phyloP scores from a whole-genome alignment of 106 monocot genomes.

The Gastrodia elata region DNA sequence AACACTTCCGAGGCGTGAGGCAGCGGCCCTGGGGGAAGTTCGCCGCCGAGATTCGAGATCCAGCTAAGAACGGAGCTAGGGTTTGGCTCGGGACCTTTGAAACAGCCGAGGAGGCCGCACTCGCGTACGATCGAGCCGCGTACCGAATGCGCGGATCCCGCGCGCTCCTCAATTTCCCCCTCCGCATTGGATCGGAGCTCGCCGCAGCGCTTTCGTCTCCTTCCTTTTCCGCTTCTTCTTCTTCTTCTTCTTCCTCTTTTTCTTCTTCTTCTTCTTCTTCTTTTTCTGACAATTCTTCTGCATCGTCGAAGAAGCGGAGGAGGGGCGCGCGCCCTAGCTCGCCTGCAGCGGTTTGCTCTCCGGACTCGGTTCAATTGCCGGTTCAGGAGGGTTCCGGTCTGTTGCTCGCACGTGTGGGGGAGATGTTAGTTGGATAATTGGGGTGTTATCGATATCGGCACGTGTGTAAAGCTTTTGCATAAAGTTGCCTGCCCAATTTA shows the following conservation, averaged over 20 bases:
- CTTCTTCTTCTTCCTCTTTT: background rate
- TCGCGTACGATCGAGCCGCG: constrained; percentile 17
- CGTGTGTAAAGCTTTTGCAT: background rate
- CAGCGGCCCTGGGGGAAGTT: constrained; percentile 33
- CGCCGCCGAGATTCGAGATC: constrained; percentile 48
- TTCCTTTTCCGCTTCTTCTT: background rate
- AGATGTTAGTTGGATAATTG: background rate
- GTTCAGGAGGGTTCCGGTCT: background rate
- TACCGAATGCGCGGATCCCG: constrained; percentile 21
- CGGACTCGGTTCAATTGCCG: background rate
- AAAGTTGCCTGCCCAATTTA: background rate
- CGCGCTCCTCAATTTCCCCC: constrained; percentile 13
- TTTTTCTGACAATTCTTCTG: background rate
- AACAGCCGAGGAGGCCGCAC: constrained; percentile 15
- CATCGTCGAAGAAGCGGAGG: constrained; percentile 10
- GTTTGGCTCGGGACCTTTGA: constrained; percentile 60
- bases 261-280: background rate
- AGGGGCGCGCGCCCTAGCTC: background rate
- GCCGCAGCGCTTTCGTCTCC: background rate
- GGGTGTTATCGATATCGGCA: background rate
- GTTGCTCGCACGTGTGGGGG: background rate
- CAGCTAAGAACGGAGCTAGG: constrained; percentile 56
- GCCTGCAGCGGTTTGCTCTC: background rate
- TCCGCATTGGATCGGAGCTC: constrained; percentile 4
- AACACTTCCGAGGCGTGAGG: constrained; percentile 62